Evolutionary conservation across 2,329 filamentous ascomycete species (phyloP), one percentile per base, ranked within the genome.

Genomic region (Paraphaeosphaeria minitans): DNA sequence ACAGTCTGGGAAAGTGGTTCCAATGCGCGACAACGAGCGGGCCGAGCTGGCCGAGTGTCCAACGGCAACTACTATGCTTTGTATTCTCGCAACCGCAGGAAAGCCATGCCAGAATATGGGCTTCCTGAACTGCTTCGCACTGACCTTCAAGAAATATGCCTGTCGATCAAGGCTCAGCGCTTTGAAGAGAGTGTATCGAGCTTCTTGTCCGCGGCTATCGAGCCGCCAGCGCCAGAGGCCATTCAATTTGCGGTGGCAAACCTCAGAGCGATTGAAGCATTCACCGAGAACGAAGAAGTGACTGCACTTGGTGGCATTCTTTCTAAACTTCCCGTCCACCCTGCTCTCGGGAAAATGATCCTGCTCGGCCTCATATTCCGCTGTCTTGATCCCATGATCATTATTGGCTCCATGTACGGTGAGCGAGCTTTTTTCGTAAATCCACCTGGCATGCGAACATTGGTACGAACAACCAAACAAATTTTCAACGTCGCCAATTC

Each of bases 351-450:
- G 2, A 58, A 58, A 24, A 54, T 58, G 56, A 45, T 54, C 3
- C 14, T 58, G 14, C 50, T 58, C n/a, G 56, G 56, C 6, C 47
- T 58, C 31, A 49, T 57, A n/a, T 57, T 58, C 50, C 56, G 45
- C 21, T 58, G 56, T 29, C 37, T 58, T 4, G 56, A 58, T 35
- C 51, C 56, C 7, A 33, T 45, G 12, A 49, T 58, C 16, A 45
- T 50, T 35, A 52, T 58, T 4, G 50, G 43, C 14, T 21, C 56
- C 13, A 50, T 58, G 37, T 49, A 24, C 29, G 19, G 24, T 7
- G 27, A 52, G 10, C 27, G 51, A 3, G 10, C 19, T 19, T 35
- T 58, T 8, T 49, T 58, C 24, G 8, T 45, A 2, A 43, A 37
- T 19, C 56, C 56, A 24, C 8, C 6, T 24, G 50, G 45, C 27